Base-by-base conservation (phyloP, 2,329 filamentous ascomycete genomes). In the Pseudodiploospora longispora region DNA sequence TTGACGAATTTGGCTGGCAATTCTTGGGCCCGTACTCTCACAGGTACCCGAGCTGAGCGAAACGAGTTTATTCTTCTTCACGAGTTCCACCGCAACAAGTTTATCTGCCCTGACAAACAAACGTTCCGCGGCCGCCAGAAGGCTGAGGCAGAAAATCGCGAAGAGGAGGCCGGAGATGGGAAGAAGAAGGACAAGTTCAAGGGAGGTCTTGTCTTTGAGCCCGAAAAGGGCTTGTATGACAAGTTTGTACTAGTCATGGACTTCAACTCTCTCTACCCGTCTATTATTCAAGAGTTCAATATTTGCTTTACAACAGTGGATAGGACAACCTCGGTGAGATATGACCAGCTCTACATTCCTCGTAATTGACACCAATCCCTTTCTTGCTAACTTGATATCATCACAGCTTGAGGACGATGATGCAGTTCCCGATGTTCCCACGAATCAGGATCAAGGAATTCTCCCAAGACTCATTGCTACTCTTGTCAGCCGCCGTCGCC, bases 171-270 rank as follows among this genome's bases (percentile, higher is more conserved):
- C 10, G 79, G 74, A 6, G 86, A 88, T 50, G 79, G 77, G 47
- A 98, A 96, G 69, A 98, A 97, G 74, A 98, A 96, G 65, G 94
- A 98, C 69, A 98, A 97, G 66, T 98, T 85, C 73, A 97, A 98
- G 71, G 93, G 93, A 61, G 93, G 94, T 74, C 81, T 98, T 30
- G 93, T 98, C 46, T 97, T 98, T 56, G 93, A 98, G 63, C 93
- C 93, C 4, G 90, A 97, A 63, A 96, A 91, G 65, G 93, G 94
- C 12, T 76, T 98, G 4, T 98, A 98, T 60, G 93, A 98, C 75
- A 95, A 94, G 67, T 96, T 94, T 64, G 86, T 98, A 43, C 78
- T 98, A 44, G 94, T 98, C 65, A 98, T 98, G 94, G 93, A 98
- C 72, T 98, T 98, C 74, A 98, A 98, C 76, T 96, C 90, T 56